Conservation (phyloP, 176 grass and related monocot genomes). For the Oryza nivara region DNA sequence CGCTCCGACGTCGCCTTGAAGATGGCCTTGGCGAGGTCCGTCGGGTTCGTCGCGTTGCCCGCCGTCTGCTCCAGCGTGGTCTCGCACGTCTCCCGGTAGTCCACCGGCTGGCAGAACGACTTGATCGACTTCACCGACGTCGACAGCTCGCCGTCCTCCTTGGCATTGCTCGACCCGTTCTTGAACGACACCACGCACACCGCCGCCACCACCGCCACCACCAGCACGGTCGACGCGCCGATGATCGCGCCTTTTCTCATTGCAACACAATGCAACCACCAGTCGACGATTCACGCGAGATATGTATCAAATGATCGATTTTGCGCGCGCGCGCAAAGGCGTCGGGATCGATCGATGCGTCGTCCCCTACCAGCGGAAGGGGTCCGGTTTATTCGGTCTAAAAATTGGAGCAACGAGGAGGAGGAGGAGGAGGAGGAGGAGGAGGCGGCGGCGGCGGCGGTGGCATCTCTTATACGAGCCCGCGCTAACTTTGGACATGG, state of each 20-base stretch:
- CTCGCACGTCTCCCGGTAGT: slow-evolving; percentile 76
- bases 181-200: slow-evolving; percentile 55
- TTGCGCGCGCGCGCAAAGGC: not conserved
- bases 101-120: slow-evolving; percentile 64
- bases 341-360: not conserved
- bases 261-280: not conserved
- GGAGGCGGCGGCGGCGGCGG: not conserved
- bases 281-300: not conserved
- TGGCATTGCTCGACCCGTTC: not conserved
- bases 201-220: slow-evolving; percentile 67
- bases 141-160: slow-evolving; percentile 15
- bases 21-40: slow-evolving; percentile 62
- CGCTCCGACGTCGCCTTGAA: slow-evolving; percentile 65
- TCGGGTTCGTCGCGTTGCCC: slow-evolving; percentile 51
- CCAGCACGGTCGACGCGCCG: slow-evolving; percentile 57
- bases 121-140: slow-evolving; percentile 65
- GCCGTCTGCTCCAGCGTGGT: slow-evolving; percentile 45
- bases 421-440: not conserved
- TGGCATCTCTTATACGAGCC: slow-evolving; percentile 31
- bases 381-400: slow-evolving; percentile 36
- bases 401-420: slow-evolving; percentile 25
- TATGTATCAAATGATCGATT: too few species aligned
- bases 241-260: slow-evolving; percentile 47
- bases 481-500: slow-evolving; percentile 20
- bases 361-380: slow-evolving; percentile 19